phyloP scores from a whole-genome alignment of 2,329 filamentous ascomycete genomes.

The Zasmidium angulare region DNA sequence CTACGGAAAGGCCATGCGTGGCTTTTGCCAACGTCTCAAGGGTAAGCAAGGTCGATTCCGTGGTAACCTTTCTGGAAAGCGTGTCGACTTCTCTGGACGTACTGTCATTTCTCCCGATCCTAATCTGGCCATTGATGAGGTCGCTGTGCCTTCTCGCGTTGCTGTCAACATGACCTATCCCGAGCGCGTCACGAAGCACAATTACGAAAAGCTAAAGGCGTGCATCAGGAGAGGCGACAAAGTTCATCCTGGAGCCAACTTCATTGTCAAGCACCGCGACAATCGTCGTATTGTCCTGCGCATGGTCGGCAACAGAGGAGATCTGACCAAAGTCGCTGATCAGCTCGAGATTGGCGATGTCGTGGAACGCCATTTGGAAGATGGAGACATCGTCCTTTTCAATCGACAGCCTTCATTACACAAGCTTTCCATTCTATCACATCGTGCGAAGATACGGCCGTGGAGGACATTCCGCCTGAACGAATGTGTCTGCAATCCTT shows the following conservation, averaged over 20 bases:
- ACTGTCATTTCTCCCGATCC: slow-evolving; percentile 98
- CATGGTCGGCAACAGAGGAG: slow-evolving; percentile 42
- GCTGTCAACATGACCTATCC: slow-evolving; percentile 96
- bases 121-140: slow-evolving; percentile 88
- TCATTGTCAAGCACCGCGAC: slow-evolving; percentile 69
- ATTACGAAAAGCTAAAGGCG: slow-evolving; percentile 75
- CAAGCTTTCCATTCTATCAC: slow-evolving; percentile 97
- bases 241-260: slow-evolving; percentile 85
- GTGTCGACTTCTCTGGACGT: slow-evolving; percentile 95
- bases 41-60: slow-evolving; percentile 97
- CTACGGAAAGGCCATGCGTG: slow-evolving; percentile 83
- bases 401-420: slow-evolving; percentile 97
- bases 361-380: slow-evolving; percentile 91
- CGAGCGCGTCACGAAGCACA: slow-evolving; percentile 80
- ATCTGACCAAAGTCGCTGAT: slow-evolving; percentile 68
- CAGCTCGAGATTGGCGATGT: slow-evolving; percentile 79
- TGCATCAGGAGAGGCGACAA: slow-evolving; percentile 74
- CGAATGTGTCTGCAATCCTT: slow-evolving; percentile 96
- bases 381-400: slow-evolving; percentile 94
- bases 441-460: slow-evolving; percentile 87
- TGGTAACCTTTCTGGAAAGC: slow-evolving; percentile 95
- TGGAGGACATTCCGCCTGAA: slow-evolving; percentile 96
- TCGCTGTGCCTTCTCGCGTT: slow-evolving; percentile 87
- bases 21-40: slow-evolving; percentile 92
- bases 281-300: slow-evolving; percentile 74